A percentile compares a stretch with the other conserved stretches of the same genome.
Conservation (phyloP, 2,329 filamentous ascomycete species). For the Zelopaecilomyces penicillatus region DNA sequence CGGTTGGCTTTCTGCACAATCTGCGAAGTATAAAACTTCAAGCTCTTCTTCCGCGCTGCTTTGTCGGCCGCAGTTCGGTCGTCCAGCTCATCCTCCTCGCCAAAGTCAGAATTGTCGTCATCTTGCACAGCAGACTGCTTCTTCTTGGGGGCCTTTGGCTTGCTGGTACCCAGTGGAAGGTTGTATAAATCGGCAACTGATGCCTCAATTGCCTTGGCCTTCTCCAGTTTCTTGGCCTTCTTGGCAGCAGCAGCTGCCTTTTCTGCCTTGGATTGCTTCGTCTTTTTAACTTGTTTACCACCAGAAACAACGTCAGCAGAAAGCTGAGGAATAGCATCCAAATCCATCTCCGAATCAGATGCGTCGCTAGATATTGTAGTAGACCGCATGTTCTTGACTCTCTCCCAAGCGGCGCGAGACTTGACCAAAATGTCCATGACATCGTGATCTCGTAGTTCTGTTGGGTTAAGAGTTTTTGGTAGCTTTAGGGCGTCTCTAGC, state of each 20-base stretch:
- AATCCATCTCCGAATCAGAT: slow-evolving; percentile 16
- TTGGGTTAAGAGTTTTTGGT: slow-evolving; percentile 57
- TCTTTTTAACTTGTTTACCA: slow-evolving; percentile 22
- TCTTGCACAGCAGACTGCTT: slow-evolving; percentile 28
- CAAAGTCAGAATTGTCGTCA: slow-evolving; percentile 78
- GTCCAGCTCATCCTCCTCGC: slow-evolving; percentile 76
- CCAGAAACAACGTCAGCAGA: slow-evolving; percentile 11
- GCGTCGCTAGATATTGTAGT: slow-evolving; percentile 31
- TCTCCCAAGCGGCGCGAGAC: slow-evolving; percentile 73
- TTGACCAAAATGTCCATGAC: slow-evolving; percentile 80
- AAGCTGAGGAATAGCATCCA: slow-evolving; percentile 14
- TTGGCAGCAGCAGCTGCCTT: slow-evolving; percentile 14
- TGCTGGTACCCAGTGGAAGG: slow-evolving; percentile 44
- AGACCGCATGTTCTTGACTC: slow-evolving; percentile 57
- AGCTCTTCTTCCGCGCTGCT: slow-evolving; percentile 77
- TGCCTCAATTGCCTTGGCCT: slow-evolving; percentile 58
- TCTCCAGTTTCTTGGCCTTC: slow-evolving; percentile 35
- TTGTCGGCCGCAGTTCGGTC: slow-evolving; percentile 77
- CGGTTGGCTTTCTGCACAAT: slow-evolving; percentile 92
- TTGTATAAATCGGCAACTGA: slow-evolving; percentile 61
- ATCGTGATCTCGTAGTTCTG: slow-evolving; percentile 79
- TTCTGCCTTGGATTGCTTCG: slow-evolving; percentile 17
- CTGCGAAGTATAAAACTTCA: slow-evolving; percentile 97
- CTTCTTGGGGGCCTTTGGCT: slow-evolving; percentile 30
- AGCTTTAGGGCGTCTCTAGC: slow-evolving; percentile 48